Percentiles rank a stretch among this genome's conserved stretches.
Conservation (phyloP, 352 stramenopile species). For the Phytophthora litchii region DNA sequence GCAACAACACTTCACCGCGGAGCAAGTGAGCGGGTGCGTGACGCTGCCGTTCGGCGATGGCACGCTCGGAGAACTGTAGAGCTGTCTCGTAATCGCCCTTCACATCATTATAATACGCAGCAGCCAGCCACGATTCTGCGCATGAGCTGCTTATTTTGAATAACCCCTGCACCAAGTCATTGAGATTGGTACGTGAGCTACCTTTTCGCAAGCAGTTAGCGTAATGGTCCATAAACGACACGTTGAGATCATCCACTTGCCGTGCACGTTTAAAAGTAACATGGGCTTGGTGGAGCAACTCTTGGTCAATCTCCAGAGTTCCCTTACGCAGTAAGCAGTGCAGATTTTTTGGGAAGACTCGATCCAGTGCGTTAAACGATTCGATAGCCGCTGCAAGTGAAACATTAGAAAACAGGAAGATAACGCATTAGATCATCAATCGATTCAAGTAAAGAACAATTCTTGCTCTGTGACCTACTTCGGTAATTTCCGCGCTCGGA, state of each 20-base stretch:
- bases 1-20: constrained; percentile 62
- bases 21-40: constrained; percentile 67
- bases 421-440: constrained; percentile 10
- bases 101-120: constrained; percentile 74
- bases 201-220: constrained; percentile 64
- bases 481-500: constrained; percentile 48
- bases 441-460: not conserved
- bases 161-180: constrained; percentile 70
- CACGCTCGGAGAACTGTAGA: constrained; percentile 74
- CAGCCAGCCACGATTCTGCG: constrained; percentile 73
- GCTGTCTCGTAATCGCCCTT: constrained; percentile 75
- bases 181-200: constrained; percentile 53
- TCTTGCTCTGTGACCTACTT: constrained; percentile 19
- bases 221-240: constrained; percentile 68
- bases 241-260: constrained; percentile 69
- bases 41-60: constrained; percentile 45
- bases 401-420: not conserved
- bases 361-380: constrained; percentile 46
- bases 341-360: constrained; percentile 71
- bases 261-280: constrained; percentile 58
- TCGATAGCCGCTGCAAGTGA: constrained; percentile 38
- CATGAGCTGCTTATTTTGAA: constrained; percentile 65
- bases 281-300: constrained; percentile 62
- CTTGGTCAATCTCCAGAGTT: constrained; percentile 66
- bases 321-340: constrained; percentile 59